phyloP scores from a whole-genome alignment of 768 basidiomycete species.

The Leccinum sublutescens region DNA sequence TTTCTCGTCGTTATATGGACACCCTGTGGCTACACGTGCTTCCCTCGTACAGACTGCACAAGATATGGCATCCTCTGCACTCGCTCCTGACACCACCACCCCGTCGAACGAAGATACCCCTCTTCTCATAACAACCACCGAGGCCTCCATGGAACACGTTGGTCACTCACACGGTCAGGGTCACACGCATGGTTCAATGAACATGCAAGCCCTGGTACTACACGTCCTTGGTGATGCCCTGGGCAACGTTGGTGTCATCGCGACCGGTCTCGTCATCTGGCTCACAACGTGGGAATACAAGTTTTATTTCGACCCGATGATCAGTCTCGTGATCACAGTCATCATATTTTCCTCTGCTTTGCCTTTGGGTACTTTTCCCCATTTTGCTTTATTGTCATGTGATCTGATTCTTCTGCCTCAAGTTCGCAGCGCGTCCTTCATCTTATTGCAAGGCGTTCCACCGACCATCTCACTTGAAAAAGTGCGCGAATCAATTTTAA shows the following conservation, averaged over 20 bases:
- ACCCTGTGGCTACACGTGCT: conserved; percentile 69
- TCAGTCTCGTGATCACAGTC: conserved; percentile 89
- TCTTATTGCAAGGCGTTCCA: conserved; percentile 93
- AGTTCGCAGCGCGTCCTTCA: conserved; percentile 92
- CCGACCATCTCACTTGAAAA: conserved; percentile 86
- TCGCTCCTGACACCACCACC: conserved; percentile 7
- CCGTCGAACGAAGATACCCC: conserved; percentile 43
- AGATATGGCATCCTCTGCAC: conserved; percentile 55
- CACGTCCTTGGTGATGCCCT: conserved; percentile 97
- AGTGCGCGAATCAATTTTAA: conserved; percentile 76
- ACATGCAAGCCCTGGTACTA: conserved; percentile 93
- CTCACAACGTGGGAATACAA: conserved; percentile 80
- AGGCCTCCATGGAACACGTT: conserved; percentile 13
- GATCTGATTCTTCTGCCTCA: conserved; percentile 14
- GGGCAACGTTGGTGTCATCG: conserved; percentile 97
- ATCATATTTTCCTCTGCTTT: conserved; percentile 97
- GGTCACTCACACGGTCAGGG: conserved; percentile 23
- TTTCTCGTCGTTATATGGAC: conserved; percentile 67
- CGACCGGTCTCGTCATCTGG: conserved; percentile 94
- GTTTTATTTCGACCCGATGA: conserved; percentile 89
- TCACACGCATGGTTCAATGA: conserved; percentile 78
- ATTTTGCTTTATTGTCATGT: neutral
- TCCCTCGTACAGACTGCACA: conserved; percentile 81
- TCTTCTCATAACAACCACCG: conserved; percentile 32
- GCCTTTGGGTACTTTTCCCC: conserved; percentile 62